Evolutionary conservation across 495 filamentous ascomycete species (phyloP).

Genomic region (Neurospora sp.): DNA sequence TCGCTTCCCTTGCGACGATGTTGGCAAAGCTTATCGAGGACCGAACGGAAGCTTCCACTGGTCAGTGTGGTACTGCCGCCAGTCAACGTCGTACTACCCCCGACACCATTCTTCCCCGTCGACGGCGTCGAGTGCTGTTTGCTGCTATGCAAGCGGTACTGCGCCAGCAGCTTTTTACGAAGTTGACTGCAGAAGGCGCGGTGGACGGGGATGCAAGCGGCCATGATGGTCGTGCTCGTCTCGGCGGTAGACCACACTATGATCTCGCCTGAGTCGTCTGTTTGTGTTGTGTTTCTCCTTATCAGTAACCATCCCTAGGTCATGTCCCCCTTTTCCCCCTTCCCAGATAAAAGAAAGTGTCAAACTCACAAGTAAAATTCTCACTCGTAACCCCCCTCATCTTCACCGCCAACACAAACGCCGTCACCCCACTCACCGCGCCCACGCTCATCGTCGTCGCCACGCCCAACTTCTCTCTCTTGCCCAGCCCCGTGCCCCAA

Average conservation of each 20-base stretch:
- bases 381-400: slow-evolving; percentile 5
- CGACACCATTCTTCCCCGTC: background rate
- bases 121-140: background rate
- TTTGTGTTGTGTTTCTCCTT: background rate
- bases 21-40: background rate
- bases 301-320: no score
- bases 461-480: slow-evolving; percentile 22
- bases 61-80: background rate
- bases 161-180: background rate
- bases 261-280: slow-evolving; percentile 17
- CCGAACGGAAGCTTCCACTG: background rate
- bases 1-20: background rate
- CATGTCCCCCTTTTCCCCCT: no score
- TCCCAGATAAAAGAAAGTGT: no score
- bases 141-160: background rate
- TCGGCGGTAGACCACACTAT: slow-evolving; percentile 20
- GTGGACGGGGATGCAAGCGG: slow-evolving; percentile 24
- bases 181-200: slow-evolving; percentile 21
- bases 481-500: slow-evolving; percentile 15
- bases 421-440: slow-evolving; percentile 15
- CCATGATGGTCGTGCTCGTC: slow-evolving; percentile 22
- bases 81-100: background rate
- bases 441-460: slow-evolving; percentile 25
- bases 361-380: slow-evolving; percentile 17
- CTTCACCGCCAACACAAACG: slow-evolving; percentile 15